Conservation (phyloP, 1,284 basidiomycete genomes). For the Ustilago crameri region DNA sequence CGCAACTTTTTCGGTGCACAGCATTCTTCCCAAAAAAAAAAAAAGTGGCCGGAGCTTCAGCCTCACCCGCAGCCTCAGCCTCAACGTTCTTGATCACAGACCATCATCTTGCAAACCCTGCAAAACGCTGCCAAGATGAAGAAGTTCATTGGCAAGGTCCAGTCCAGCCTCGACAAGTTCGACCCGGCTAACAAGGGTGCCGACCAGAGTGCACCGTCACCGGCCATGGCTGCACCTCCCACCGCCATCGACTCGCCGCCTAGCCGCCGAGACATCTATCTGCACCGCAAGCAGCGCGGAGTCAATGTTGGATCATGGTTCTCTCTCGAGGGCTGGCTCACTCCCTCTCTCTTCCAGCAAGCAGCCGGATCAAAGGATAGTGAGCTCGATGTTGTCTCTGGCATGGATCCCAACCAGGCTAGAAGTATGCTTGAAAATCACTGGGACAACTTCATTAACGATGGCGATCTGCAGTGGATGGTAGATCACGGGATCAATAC, state of each 20-base stretch:
- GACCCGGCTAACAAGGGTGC: slow-evolving; percentile 2
- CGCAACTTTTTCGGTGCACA: background rate
- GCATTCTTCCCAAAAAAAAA: too few relatives aligned
- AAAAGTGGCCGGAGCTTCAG: too few relatives aligned
- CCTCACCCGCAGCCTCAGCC: too few relatives aligned
- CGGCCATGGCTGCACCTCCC: slow-evolving; percentile 29
- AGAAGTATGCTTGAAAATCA: slow-evolving; percentile 78
- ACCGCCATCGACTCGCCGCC: slow-evolving; percentile 35
- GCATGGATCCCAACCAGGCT: slow-evolving; percentile 71
- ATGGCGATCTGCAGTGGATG: slow-evolving; percentile 74
- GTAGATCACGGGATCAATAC: slow-evolving; percentile 80
- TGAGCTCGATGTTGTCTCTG: slow-evolving; percentile 77
- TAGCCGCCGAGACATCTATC: slow-evolving; percentile 71
- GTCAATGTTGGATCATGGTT: slow-evolving; percentile 79
- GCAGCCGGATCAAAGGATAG: slow-evolving; percentile 52
- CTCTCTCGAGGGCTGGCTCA: slow-evolving; percentile 68
- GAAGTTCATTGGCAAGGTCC: slow-evolving; percentile 45
- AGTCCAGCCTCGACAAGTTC: slow-evolving; percentile 24
- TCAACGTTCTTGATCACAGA: background rate
- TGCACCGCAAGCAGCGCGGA: slow-evolving; percentile 81
- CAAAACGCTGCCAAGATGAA: slow-evolving; percentile 20
- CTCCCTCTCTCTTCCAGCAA: slow-evolving; percentile 56
- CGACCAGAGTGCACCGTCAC: background rate
- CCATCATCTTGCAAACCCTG: background rate
- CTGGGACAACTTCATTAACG: slow-evolving; percentile 75